Evolutionary conservation across 305 asterid species (phyloP).

Genomic region (Vinca major): DNA sequence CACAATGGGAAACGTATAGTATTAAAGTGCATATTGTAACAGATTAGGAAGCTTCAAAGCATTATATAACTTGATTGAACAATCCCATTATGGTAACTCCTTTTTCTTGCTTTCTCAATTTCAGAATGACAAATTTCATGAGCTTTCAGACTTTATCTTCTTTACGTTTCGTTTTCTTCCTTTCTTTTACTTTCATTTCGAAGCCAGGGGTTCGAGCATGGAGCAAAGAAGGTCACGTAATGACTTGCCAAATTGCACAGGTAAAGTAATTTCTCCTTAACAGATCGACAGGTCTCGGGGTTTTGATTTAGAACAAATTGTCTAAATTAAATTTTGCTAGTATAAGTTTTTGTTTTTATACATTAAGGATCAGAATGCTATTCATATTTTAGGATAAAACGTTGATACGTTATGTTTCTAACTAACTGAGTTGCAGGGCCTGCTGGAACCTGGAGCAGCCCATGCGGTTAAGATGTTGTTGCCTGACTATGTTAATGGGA

Average conservation of each 20-base stretch:
- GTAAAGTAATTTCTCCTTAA: conserved; percentile 20
- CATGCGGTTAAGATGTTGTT: conserved; percentile 61
- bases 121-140: conserved; percentile 22
- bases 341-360: too few relatives aligned
- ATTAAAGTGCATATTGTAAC: neutral
- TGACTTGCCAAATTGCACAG: conserved; percentile 87
- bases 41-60: neutral
- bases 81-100: conserved; percentile 19
- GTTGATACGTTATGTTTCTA: too few relatives aligned
- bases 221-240: conserved; percentile 85
- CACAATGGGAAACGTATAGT: conserved; percentile 22
- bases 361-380: too few relatives aligned
- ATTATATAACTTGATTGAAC: conserved; percentile 14
- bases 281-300: too few relatives aligned
- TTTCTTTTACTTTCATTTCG: conserved; percentile 28
- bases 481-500: conserved; percentile 62
- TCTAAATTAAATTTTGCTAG: too few relatives aligned
- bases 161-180: conserved; percentile 20
- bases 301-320: too few relatives aligned
- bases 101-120: conserved; percentile 5
- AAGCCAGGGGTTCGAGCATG: conserved; percentile 49
- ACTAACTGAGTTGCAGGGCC: conserved; percentile 28
- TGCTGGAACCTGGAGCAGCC: conserved; percentile 54
- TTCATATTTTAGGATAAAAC: too few relatives aligned
- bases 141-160: conserved; percentile 14